Evolutionary conservation across 371 early-diverging fungal species (phyloP).

Genomic region (Mortierella sp.): DNA sequence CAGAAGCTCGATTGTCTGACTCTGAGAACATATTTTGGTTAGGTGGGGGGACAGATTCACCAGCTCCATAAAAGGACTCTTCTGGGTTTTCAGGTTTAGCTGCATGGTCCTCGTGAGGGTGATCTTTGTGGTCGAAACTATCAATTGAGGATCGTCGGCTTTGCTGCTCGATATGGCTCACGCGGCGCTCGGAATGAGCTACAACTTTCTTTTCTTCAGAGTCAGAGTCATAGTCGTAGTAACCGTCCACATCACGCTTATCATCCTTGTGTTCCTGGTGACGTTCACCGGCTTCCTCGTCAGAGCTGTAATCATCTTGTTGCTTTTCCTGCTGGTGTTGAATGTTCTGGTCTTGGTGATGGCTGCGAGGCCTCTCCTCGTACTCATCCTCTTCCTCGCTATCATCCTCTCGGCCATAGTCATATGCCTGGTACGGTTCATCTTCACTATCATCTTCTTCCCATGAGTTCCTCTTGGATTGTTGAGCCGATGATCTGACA

Average conservation of each 20-base stretch:
- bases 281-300: neutral
- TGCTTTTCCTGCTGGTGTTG: neutral
- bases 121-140: neutral
- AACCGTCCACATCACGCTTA: neutral
- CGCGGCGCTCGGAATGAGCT: neutral
- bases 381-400: conserved; percentile 30
- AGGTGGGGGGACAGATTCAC: conserved; percentile 6
- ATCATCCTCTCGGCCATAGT: conserved; percentile 36
- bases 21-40: conserved; percentile 22
- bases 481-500: neutral
- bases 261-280: neutral
- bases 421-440: conserved; percentile 42
- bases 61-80: conserved; percentile 17
- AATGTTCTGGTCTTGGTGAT: neutral
- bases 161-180: conserved; percentile 15
- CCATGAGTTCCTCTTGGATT: conserved; percentile 34
- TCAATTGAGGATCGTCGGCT: neutral
- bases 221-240: neutral
- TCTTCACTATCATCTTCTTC: conserved; percentile 46
- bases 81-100: neutral
- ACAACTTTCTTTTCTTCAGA: neutral
- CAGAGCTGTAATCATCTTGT: neutral
- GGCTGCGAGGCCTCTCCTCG: conserved; percentile 32
- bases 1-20: conserved; percentile 27
- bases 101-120: neutral